phyloP scores from a whole-genome alignment of 345 rosid species.

The Isatis tinctoria region DNA sequence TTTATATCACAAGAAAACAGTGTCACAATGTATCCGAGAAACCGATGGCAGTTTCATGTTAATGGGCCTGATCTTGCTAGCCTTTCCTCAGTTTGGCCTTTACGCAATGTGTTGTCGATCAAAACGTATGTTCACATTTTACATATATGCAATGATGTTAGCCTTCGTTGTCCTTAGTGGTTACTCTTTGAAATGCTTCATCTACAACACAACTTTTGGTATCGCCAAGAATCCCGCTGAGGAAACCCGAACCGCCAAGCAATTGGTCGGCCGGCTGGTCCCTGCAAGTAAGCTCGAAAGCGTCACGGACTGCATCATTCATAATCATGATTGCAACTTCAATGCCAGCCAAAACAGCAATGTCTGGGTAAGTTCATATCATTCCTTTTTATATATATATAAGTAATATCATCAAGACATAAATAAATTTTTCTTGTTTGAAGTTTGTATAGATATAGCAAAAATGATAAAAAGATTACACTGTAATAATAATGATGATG shows the following conservation, averaged over 20 bases:
- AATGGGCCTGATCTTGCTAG: conserved; percentile 17
- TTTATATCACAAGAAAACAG: conserved; percentile 15
- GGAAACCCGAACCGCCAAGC: conserved; percentile 11
- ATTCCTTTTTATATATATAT: not conserved
- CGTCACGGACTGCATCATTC: conserved; percentile 12
- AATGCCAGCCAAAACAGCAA: conserved; percentile 30
- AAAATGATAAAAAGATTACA: not conserved
- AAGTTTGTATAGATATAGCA: not conserved
- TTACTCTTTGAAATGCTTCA: conserved; percentile 25
- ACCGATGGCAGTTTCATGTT: not conserved
- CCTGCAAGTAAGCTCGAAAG: not conserved
- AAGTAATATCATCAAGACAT: too few relatives aligned
- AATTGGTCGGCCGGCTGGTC: conserved; percentile 21
- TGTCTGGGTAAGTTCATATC: conserved; percentile 30
- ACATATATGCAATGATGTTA: conserved; percentile 21
- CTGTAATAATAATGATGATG: not conserved
- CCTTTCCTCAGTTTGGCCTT: conserved; percentile 25
- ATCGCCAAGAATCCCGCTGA: conserved; percentile 25
- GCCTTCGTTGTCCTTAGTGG: not conserved
- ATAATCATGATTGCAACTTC: conserved; percentile 26
- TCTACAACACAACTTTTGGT: conserved; percentile 16
- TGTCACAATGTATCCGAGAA: conserved; percentile 17
- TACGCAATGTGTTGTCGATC: conserved; percentile 24
- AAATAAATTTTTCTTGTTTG: too few relatives aligned
- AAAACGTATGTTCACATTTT: conserved; percentile 10